A percentile compares a stretch with the other conserved stretches of the same genome.
Conservation (phyloP, 306 rosid species). For the Canavalia gladiata region DNA sequence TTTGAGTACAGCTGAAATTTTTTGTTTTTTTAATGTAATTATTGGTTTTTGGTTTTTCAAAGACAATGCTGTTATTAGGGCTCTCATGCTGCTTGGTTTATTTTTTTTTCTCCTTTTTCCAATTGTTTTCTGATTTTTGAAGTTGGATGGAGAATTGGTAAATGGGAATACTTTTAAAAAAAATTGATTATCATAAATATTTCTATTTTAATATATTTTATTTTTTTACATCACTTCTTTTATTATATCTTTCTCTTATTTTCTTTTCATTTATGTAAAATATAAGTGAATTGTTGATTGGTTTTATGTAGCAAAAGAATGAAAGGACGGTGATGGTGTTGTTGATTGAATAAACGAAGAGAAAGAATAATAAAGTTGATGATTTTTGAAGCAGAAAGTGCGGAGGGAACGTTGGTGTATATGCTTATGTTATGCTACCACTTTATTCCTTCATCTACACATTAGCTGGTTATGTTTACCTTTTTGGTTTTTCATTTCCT, state of each 20-base stretch:
- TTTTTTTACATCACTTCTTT: too few species aligned
- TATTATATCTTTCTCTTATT: not conserved
- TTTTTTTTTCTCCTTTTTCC: not conserved
- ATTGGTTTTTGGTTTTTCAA: not conserved
- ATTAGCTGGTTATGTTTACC: conserved; percentile 35
- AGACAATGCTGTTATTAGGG: conserved; percentile 25
- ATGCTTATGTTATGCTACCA: conserved; percentile 38
- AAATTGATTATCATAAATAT: too few species aligned
- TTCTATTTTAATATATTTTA: too few species aligned
- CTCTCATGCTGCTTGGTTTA: not conserved
- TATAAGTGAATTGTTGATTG: not conserved
- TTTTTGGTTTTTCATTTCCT: not conserved
- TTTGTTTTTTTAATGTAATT: conserved; percentile 15
- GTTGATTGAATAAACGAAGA: conserved; percentile 35
- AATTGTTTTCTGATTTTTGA: conserved; percentile 39
- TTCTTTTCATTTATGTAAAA: too few species aligned
- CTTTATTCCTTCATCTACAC: conserved; percentile 51
- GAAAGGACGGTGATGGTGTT: conserved; percentile 5
- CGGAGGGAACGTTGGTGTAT: conserved; percentile 17
- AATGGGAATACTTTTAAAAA: conserved; percentile 7
- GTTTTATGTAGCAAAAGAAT: not conserved
- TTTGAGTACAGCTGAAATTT: conserved; percentile 51
- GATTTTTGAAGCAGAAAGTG: conserved; percentile 43
- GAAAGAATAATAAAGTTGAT: conserved; percentile 29
- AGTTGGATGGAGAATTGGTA: conserved; percentile 19